Evolutionary conservation across 495 filamentous ascomycete species (phyloP), one percentile per base, ranked within the genome.

Genomic region (Penicillium crystallinum): DNA sequence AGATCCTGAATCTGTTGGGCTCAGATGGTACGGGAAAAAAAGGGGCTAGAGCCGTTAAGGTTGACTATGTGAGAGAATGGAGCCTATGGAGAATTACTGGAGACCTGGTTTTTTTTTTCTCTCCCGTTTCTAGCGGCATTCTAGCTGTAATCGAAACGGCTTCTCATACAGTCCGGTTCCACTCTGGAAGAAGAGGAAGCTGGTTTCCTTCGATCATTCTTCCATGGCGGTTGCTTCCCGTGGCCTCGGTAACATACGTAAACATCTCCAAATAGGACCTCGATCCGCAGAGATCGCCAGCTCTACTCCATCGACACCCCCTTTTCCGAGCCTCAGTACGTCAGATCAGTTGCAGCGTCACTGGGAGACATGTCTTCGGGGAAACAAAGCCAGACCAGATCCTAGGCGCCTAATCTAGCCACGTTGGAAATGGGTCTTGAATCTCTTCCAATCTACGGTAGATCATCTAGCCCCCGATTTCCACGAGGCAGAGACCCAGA

Each of bases 121-220:
- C 58, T 54, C 48, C 55, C 52, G 57, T 62, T 66, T 66, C 63
- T 66, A 66, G 61, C 56, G 57, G 36, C 42, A 30, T 66, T 66
- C 63, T 64, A 64, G 63, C 54, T 56, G 63, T 61, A 64, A 59
- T 43, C 36, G 42, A 59, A 55, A 64, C 50, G 57, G 51, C 45
- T 53, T 44, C 52, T 52, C 55, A 52, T 33, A 38, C 31, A 52
- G 46, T 33, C 27, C 23, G 49, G 55, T 17, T 46, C 56, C 62
- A 59, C 58, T 54, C 53, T 30, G 50, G 50, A 45, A 52, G 41
- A 53, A 63, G 53, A 55, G 56, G 62, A 65, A 59, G 59, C 58
- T 59, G 25, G 10, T 10, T 39, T 36, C 22, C 37, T 47, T 36
- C 38, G 23, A 27, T 50, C 31, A 4, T 14, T 22, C 6, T 7